phyloP scores from a whole-genome alignment of 805 yeast species.

The Ogataea sp. region DNA sequence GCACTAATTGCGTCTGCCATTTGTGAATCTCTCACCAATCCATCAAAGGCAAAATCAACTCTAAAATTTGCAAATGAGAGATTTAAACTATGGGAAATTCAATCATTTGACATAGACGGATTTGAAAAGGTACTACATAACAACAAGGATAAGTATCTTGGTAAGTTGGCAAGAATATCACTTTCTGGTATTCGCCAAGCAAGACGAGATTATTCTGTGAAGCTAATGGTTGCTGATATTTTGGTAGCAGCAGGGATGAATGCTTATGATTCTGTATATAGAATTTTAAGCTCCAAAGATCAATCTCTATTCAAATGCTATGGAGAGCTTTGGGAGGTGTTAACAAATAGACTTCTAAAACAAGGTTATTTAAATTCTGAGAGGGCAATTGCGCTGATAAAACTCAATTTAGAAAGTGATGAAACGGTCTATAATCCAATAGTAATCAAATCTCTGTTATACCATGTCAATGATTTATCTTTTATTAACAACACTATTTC shows the following conservation, averaged over 20 bases:
- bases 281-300: constrained; percentile 12
- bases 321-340: constrained; percentile 6
- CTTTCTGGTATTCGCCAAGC: constrained; percentile 6
- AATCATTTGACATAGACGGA: constrained; percentile 23
- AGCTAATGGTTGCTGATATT: constrained; percentile 19
- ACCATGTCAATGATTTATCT: too few species aligned
- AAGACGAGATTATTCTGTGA: constrained; percentile 20
- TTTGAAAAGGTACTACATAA: constrained; percentile 16
- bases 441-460: too few species aligned
- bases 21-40: constrained; percentile 15
- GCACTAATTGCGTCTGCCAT: constrained; percentile 24
- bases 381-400: too few species aligned
- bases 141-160: background rate
- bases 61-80: constrained; percentile 21
- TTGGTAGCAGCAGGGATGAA: background rate
- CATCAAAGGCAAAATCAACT: constrained; percentile 15
- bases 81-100: constrained; percentile 25
- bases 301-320: constrained; percentile 3
- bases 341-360: too few species aligned
- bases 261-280: constrained; percentile 5
- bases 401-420: too few species aligned
- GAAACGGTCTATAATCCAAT: too few species aligned
- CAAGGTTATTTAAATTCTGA: too few species aligned
- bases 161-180: background rate
- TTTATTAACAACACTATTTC: too few species aligned